These are phyloP conservation scores for Pseudopyrenochaeta lycopersici DNA, from an alignment of 2,329 filamentous ascomycete genomes.

Conservation along the genomic window DNA sequence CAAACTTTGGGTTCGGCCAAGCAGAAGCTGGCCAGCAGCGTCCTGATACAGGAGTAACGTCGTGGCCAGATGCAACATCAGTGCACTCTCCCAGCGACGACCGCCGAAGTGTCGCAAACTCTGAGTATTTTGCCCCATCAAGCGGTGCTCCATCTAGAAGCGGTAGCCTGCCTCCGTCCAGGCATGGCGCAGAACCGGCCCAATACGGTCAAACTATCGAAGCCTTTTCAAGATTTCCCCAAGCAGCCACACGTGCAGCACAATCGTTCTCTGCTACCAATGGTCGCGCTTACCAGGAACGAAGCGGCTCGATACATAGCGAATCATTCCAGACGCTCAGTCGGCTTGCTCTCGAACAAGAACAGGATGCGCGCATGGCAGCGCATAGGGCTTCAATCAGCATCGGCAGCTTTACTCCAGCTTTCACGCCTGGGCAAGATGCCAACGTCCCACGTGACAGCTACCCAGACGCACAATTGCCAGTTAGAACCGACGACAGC, in stretches of 20 bases:
- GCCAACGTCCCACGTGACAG: slow-evolving; percentile 31
- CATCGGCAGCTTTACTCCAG: slow-evolving; percentile 32
- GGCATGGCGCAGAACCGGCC: slow-evolving; percentile 56
- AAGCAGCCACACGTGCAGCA: slow-evolving; percentile 55
- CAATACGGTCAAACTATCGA: slow-evolving; percentile 44
- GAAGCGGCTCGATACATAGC: slow-evolving; percentile 50
- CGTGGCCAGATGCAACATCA: slow-evolving; percentile 47
- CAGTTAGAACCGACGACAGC: slow-evolving; percentile 27
- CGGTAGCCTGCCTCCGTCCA: slow-evolving; percentile 64
- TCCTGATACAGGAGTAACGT: slow-evolving; percentile 34
- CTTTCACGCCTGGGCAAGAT: slow-evolving; percentile 35
- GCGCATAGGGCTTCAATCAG: slow-evolving; percentile 46
- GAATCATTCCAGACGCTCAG: slow-evolving; percentile 48
- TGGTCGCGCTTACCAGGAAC: slow-evolving; percentile 47
- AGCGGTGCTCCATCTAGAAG: slow-evolving; percentile 62
- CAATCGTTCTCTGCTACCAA: slow-evolving; percentile 61
- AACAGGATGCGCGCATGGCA: slow-evolving; percentile 42
- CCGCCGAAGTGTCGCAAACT: slow-evolving; percentile 49
- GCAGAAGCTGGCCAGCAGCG: slow-evolving; percentile 38
- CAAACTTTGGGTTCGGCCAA: slow-evolving; percentile 43
- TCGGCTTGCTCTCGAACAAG: slow-evolving; percentile 46
- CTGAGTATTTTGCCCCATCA: slow-evolving; percentile 55
- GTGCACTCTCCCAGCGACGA: slow-evolving; percentile 55
- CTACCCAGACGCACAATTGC: slow-evolving; percentile 33
- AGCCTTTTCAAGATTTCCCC: slow-evolving; percentile 35